These are phyloP conservation scores for Mikania micrantha DNA, from an alignment of 129 eudicot genomes.

Conservation along the genomic window DNA sequence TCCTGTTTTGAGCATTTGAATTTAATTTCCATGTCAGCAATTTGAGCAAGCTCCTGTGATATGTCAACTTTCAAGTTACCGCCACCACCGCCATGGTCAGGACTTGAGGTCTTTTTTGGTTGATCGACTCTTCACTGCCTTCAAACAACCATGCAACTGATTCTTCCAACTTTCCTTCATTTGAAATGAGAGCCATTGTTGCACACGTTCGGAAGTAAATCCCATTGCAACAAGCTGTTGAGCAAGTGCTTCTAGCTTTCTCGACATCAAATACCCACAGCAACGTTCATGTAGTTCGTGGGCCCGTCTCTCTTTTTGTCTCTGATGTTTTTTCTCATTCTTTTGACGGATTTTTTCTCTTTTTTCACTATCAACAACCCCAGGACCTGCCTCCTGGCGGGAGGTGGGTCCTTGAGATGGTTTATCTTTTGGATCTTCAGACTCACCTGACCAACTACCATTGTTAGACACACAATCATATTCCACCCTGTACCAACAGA, in stretches of 20 bases:
- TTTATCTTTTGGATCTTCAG: constrained; percentile 79
- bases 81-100: constrained; percentile 39
- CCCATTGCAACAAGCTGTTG: constrained; percentile 79
- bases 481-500: constrained; percentile 38
- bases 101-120: constrained; percentile 4
- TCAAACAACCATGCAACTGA: constrained; percentile 73
- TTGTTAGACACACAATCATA: constrained; percentile 61
- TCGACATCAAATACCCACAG: constrained; percentile 69
- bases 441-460: constrained; percentile 83
- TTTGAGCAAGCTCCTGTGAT: constrained; percentile 60
- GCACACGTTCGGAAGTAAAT: constrained; percentile 70
- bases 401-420: constrained; percentile 26
- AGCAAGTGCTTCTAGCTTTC: constrained; percentile 67
- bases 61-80: constrained; percentile 60
- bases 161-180: constrained; percentile 68
- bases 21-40: constrained; percentile 52
- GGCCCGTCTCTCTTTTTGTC: constrained; percentile 78
- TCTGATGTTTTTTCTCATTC: constrained; percentile 73
- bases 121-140: constrained; percentile 50
- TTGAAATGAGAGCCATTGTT: constrained; percentile 67
- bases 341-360: constrained; percentile 74
- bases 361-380: constrained; percentile 63
- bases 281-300: constrained; percentile 74
- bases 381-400: constrained; percentile 43
- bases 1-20: constrained; percentile 66